Conservation (phyloP, 2,329 filamentous ascomycete species). For the Apiospora malaysiana region DNA sequence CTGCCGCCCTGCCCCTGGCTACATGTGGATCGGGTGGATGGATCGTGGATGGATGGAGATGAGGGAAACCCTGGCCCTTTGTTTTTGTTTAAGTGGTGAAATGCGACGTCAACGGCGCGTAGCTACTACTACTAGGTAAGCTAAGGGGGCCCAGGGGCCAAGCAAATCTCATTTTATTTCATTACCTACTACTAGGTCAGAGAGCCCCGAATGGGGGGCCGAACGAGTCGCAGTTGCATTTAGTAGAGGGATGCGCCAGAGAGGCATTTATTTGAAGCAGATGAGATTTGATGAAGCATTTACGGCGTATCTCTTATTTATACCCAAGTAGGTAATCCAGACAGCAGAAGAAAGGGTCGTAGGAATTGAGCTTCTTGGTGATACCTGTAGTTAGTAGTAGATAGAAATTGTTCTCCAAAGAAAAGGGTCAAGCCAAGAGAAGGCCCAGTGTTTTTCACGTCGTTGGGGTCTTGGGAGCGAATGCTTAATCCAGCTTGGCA, state of each 20-base stretch:
- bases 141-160: background rate
- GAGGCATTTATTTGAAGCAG: background rate
- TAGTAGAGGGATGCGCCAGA: background rate
- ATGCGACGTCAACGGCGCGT: conserved; percentile 13
- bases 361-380: background rate
- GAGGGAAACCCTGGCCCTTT: background rate
- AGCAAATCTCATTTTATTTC: background rate
- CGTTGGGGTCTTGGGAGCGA: no score
- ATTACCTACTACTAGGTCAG: conserved; percentile 12
- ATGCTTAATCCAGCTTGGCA: no score
- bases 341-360: background rate
- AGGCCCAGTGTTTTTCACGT: no score
- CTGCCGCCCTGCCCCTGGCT: no score
- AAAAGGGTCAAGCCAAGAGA: background rate
- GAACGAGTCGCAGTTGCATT: background rate
- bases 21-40: background rate
- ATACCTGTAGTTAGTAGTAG: no score
- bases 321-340: no score
- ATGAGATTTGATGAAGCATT: background rate
- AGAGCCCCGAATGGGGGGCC: background rate
- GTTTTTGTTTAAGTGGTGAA: conserved; percentile 8
- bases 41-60: background rate
- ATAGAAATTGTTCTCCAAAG: background rate
- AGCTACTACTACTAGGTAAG: no score
- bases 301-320: background rate